Conservation (phyloP, 2,329 filamentous ascomycete genomes). For the Neofusicoccum ribis region DNA sequence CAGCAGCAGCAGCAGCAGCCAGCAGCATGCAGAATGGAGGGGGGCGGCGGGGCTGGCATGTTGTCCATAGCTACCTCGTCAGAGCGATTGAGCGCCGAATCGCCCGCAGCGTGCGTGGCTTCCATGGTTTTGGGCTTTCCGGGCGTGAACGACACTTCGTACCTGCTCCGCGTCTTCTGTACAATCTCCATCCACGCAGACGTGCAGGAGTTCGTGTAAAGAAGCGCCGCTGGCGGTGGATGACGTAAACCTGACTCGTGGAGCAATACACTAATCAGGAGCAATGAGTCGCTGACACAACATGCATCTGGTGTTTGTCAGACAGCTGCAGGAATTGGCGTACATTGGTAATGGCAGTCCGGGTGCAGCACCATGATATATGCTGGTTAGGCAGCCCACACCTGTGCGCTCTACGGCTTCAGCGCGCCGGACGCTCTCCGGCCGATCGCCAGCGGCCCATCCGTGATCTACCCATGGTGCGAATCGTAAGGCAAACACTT, state of each 20-base stretch:
- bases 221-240: not conserved
- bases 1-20: no score
- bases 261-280: not conserved
- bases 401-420: constrained; percentile 8
- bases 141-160: not conserved
- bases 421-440: constrained; percentile 1
- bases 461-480: not conserved
- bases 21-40: not conserved
- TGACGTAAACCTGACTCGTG: constrained; percentile 12
- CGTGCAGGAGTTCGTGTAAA: not conserved
- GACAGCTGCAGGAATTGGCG: not conserved
- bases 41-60: not conserved
- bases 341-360: not conserved
- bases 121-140: not conserved
- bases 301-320: not conserved
- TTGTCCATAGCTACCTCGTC: constrained; percentile 10
- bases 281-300: constrained; percentile 12
- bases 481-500: not conserved
- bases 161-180: constrained; percentile 9
- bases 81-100: not conserved
- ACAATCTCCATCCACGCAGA: constrained; percentile 6
- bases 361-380: not conserved
- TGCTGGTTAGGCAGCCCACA: not conserved
- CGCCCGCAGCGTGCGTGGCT: not conserved
- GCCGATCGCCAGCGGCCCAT: not conserved